A percentile compares a stretch with the other conserved stretches of the same genome.
Evolutionary conservation across 148 eudicot species (phyloP).

Genomic region (Hydrangea macrophylla): DNA sequence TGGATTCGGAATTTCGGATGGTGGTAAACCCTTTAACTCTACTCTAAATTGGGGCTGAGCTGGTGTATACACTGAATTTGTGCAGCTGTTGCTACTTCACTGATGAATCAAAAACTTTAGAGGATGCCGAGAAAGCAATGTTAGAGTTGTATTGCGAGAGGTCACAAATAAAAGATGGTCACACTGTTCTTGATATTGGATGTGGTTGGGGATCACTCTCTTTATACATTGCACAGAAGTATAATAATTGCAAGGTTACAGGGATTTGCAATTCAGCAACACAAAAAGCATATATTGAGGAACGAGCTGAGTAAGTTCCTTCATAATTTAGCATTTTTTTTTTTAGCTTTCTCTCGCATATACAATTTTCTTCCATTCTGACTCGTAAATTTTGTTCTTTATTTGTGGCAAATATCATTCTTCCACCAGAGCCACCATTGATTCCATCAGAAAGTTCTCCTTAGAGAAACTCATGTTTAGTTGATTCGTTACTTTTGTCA

Average conservation of each 20-base stretch:
- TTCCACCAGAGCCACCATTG: background rate
- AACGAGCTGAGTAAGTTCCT: conserved; percentile 55
- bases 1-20: background rate
- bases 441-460: background rate
- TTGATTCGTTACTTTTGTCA: background rate
- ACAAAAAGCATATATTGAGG: conserved; percentile 78
- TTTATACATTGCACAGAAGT: conserved; percentile 72
- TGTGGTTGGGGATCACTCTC: conserved; percentile 99
- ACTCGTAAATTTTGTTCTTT: background rate
- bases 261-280: conserved; percentile 93
- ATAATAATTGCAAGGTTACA: conserved; percentile 66
- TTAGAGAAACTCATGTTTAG: background rate
- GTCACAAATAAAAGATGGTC: conserved; percentile 74
- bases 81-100: conserved; percentile 86
- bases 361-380: background rate
- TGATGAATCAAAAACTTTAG: conserved; percentile 51
- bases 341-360: background rate
- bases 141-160: conserved; percentile 81
- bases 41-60: conserved; percentile 4
- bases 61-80: conserved; percentile 5
- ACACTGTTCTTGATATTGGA: conserved; percentile 91
- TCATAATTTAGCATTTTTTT: background rate
- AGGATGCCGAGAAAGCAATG: conserved; percentile 91
- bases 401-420: background rate
- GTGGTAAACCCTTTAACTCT: background rate